Conservation (phyloP, 257 asterid species). For the Solanum clarkiae region DNA sequence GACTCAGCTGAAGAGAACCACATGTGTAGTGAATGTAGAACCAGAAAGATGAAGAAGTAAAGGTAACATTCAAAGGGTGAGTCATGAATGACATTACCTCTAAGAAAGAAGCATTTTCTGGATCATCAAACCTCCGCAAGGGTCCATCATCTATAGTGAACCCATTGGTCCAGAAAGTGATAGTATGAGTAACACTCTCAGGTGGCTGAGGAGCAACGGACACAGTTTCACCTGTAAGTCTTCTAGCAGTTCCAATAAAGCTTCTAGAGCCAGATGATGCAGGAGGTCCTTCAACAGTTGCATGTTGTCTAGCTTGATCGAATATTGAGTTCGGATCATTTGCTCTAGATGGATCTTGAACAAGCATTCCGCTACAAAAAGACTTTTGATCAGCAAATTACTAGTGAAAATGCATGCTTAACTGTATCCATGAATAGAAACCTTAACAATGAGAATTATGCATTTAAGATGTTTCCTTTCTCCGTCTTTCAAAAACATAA, state of each 20-base stretch:
- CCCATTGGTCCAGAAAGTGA: constrained; percentile 72
- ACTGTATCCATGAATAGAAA: background rate
- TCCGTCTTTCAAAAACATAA: background rate
- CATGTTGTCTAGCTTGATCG: constrained; percentile 57
- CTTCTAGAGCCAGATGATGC: constrained; percentile 64
- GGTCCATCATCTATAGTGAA: constrained; percentile 80
- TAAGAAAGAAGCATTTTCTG: constrained; percentile 58
- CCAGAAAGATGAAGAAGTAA: background rate
- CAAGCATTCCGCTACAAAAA: constrained; percentile 69
- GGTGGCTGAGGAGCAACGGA: constrained; percentile 46
- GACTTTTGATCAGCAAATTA: background rate
- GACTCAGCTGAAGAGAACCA: background rate
- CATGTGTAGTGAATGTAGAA: background rate
- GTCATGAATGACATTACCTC: constrained; percentile 32
- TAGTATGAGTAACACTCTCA: constrained; percentile 34
- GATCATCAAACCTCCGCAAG: constrained; percentile 68
- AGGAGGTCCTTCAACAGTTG: constrained; percentile 40
- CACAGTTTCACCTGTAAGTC: constrained; percentile 54
- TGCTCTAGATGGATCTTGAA: constrained; percentile 59
- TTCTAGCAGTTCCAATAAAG: constrained; percentile 68
- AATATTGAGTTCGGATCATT: constrained; percentile 52
- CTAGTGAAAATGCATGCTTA: background rate
- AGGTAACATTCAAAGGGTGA: background rate
- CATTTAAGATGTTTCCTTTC: background rate
- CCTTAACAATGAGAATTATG: background rate